A percentile compares a stretch with the other conserved stretches of the same genome.
Conservation (phyloP, 2,329 filamentous ascomycete genomes). For the Sclerotinia minor region DNA sequence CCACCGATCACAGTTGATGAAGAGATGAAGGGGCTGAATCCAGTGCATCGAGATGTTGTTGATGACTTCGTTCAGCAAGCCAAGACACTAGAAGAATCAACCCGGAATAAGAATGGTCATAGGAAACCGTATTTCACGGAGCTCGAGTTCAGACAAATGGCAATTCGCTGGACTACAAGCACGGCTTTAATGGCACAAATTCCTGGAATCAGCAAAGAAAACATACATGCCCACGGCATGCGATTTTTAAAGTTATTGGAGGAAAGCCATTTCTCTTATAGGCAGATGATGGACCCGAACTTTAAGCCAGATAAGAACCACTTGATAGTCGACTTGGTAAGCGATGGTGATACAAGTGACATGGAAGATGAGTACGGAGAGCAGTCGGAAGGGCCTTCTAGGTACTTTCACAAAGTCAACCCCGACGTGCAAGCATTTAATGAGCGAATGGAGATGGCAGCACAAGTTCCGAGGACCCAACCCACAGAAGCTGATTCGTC, state of each 20-base stretch:
- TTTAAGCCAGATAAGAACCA: conserved; percentile 40
- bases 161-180: conserved; percentile 64
- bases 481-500: not conserved
- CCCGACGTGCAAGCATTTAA: conserved; percentile 24
- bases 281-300: conserved; percentile 49
- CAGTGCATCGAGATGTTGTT: conserved; percentile 64
- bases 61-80: conserved; percentile 64
- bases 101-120: conserved; percentile 60
- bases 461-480: conserved; percentile 7
- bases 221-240: conserved; percentile 61
- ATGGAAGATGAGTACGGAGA: conserved; percentile 35
- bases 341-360: conserved; percentile 31
- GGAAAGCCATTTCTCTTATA: conserved; percentile 49
- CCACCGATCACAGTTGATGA: conserved; percentile 60
- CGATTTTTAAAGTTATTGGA: conserved; percentile 61
- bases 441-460: conserved; percentile 6
- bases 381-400: conserved; percentile 6
- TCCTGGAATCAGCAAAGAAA: conserved; percentile 60
- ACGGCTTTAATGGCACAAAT: conserved; percentile 64
- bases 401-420: conserved; percentile 4
- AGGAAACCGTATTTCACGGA: conserved; percentile 66
- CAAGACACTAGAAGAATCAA: conserved; percentile 57
- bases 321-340: conserved; percentile 54
- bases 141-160: conserved; percentile 70
- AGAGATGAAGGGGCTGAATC: conserved; percentile 54